Evolutionary conservation across 106 monocot genomes (phyloP).

Genomic region (Posidonia australis): DNA sequence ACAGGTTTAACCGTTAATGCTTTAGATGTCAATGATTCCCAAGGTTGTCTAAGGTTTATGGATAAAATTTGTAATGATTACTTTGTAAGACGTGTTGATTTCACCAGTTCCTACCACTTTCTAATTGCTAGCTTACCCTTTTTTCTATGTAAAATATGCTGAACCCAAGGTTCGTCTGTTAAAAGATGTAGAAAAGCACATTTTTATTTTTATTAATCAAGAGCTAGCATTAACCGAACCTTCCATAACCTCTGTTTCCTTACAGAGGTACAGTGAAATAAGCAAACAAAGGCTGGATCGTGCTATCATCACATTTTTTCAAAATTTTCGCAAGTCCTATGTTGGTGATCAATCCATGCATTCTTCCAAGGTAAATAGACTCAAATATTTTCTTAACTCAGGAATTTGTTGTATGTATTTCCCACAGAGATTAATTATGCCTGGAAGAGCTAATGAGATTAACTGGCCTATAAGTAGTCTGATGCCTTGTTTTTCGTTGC

Average conservation of each 20-base stretch:
- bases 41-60: no score
- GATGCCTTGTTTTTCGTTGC: constrained; percentile 18
- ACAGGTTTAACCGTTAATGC: no score
- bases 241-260: neutral
- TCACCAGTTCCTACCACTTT: no score
- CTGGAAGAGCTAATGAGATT: neutral
- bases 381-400: neutral
- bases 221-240: no score
- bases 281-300: constrained; percentile 97
- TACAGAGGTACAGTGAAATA: constrained; percentile 78
- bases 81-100: no score
- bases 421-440: neutral
- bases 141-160: no score
- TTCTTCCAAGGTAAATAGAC: constrained; percentile 72
- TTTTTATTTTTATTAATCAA: no score
- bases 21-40: no score
- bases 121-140: no score
- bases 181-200: no score
- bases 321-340: constrained; percentile 95
- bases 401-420: neutral
- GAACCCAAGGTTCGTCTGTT: no score
- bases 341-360: constrained; percentile 98
- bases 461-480: neutral
- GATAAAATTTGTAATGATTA: no score
- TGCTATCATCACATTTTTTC: constrained; percentile 81